phyloP scores from a whole-genome alignment of 2,329 filamentous ascomycete species.

The Rutstroemia sydowiana region DNA sequence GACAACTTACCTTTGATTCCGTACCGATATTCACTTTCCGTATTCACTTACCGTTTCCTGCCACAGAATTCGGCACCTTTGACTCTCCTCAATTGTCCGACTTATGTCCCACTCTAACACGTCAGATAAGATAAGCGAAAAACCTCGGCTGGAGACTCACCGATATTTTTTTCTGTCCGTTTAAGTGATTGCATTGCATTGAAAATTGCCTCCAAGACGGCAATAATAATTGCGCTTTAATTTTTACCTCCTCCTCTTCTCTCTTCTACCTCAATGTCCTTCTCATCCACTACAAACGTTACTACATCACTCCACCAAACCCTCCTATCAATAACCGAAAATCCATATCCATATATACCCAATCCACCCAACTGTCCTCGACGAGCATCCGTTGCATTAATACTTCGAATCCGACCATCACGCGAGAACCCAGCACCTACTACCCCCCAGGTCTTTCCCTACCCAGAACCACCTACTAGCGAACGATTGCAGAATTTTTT shows the following conservation, averaged over 20 bases:
- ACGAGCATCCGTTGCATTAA: conserved; percentile 58
- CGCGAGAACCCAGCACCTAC: conserved; percentile 44
- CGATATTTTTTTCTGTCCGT: neutral
- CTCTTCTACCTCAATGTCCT: conserved; percentile 7
- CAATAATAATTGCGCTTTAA: neutral
- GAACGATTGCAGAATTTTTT: conserved; percentile 46
- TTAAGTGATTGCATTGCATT: neutral
- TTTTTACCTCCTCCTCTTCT: neutral
- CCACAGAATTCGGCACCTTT: neutral
- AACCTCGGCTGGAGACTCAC: neutral
- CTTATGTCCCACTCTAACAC: conserved; percentile 3
- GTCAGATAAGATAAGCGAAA: conserved; percentile 11
- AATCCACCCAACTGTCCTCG: conserved; percentile 33
- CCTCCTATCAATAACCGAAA: conserved; percentile 31
- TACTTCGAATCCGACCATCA: conserved; percentile 54
- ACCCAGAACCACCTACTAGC: conserved; percentile 22
- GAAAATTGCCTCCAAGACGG: neutral
- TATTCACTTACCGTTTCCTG: neutral
- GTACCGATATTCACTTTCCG: neutral
- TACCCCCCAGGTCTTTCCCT: conserved; percentile 8
- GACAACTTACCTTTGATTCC: neutral
- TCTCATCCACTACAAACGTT: conserved; percentile 7
- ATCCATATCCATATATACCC: conserved; percentile 41
- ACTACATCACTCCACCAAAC: conserved; percentile 23
- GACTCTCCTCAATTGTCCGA: neutral